Conservation (phyloP, 345 rosid genomes). For the Trapa incisa region DNA sequence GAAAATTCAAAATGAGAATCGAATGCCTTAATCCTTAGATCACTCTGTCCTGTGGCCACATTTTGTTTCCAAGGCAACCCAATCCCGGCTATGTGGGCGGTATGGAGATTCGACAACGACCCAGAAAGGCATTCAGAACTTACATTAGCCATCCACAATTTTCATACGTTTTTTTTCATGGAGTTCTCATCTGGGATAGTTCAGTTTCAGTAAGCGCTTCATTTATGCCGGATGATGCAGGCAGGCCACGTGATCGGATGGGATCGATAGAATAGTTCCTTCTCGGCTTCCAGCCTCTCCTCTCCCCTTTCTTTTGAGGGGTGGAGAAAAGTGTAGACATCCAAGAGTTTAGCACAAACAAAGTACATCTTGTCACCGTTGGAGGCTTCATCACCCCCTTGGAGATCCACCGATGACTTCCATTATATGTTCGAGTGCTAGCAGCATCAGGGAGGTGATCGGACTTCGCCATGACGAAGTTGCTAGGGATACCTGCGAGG, state of each 20-base stretch:
- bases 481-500: background rate
- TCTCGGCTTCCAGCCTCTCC: background rate
- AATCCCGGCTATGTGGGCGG: background rate
- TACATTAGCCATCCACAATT: background rate
- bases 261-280: too few relatives aligned
- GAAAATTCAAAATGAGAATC: too few relatives aligned
- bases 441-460: background rate
- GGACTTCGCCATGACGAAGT: background rate
- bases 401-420: background rate
- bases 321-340: background rate
- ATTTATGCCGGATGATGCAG: too few relatives aligned
- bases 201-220: background rate
- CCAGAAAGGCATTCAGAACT: background rate
- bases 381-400: background rate
- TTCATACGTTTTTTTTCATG: background rate
- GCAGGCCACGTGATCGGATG: too few relatives aligned
- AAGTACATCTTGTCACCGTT: background rate
- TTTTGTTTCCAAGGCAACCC: background rate
- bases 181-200: background rate
- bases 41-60: background rate
- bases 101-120: constrained; percentile 1
- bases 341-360: background rate
- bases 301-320: background rate
- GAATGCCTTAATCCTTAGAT: background rate
- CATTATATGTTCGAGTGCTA: background rate